Percentiles rank a stretch among this genome's conserved stretches.
These are phyloP conservation scores for Didymella segeticola DNA, from an alignment of 2,329 filamentous ascomycete species.

Conservation along the genomic window DNA sequence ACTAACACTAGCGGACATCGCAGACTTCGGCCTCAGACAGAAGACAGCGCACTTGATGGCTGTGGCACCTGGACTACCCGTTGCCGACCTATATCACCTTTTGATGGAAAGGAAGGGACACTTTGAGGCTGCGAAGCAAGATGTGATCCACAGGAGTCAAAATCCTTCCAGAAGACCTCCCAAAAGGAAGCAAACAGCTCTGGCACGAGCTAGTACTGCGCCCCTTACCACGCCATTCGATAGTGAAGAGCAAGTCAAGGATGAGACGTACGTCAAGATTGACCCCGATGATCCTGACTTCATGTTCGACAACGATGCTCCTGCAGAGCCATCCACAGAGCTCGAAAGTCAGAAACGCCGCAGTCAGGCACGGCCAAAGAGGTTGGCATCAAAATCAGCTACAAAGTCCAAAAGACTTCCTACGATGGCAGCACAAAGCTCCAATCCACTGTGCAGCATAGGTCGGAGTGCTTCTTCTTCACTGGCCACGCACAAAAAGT, in stretches of 20 bases:
- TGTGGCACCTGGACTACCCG: conserved; percentile 22
- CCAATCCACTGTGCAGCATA: not conserved
- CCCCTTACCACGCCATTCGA: not conserved
- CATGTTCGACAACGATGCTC: conserved; percentile 21
- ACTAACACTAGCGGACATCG: conserved; percentile 23
- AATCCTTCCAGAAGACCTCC: not conserved
- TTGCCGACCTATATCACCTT: conserved; percentile 25
- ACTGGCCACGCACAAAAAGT: not conserved
- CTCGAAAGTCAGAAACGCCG: not conserved
- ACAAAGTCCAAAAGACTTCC: not conserved
- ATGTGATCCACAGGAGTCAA: conserved; percentile 3
- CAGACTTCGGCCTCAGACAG: conserved; percentile 15
- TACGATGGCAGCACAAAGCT: not conserved
- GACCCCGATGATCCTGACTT: conserved; percentile 24
- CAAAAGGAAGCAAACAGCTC: not conserved
- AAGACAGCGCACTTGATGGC: conserved; percentile 29
- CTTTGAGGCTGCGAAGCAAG: conserved; percentile 8
- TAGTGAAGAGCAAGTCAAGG: not conserved
- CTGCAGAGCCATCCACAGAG: not conserved
- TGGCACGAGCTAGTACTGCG: too few species aligned
- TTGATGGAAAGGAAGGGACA: conserved; percentile 20
- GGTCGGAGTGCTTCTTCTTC: not conserved
- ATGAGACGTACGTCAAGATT: conserved; percentile 25
- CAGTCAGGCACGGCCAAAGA: not conserved
- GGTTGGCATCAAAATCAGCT: not conserved